phyloP scores from a whole-genome alignment of 805 yeast species.

The Nakazawaea siamensis region DNA sequence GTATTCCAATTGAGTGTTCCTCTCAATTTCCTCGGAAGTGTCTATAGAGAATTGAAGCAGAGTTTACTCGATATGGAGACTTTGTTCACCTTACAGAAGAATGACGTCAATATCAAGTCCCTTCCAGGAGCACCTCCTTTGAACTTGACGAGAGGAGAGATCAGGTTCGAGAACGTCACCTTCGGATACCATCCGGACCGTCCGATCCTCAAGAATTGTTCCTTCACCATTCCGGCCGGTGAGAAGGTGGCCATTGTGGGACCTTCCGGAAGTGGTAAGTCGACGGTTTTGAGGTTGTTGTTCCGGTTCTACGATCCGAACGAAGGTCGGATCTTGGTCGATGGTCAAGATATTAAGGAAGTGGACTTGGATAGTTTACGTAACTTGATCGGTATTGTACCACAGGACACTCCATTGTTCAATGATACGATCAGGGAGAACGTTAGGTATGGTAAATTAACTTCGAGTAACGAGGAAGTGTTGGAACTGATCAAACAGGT shows the following conservation, averaged over 20 bases:
- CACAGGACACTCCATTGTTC: slow-evolving; percentile 95
- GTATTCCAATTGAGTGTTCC: slow-evolving; percentile 96
- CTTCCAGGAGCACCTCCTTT: slow-evolving; percentile 56
- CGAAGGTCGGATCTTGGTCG: slow-evolving; percentile 71
- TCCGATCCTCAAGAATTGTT: slow-evolving; percentile 73
- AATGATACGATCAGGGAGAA: slow-evolving; percentile 86
- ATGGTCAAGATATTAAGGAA: slow-evolving; percentile 79
- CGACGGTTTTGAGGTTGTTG: slow-evolving; percentile 75
- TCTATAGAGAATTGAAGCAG: slow-evolving; percentile 90
- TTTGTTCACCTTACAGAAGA: slow-evolving; percentile 74
- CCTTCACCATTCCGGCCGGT: slow-evolving; percentile 86
- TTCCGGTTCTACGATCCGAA: slow-evolving; percentile 86
- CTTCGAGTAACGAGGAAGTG: slow-evolving; percentile 70
- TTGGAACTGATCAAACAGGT: slow-evolving; percentile 57
- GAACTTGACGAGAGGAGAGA: slow-evolving; percentile 54
- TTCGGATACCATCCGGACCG: slow-evolving; percentile 89
- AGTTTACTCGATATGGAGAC: slow-evolving; percentile 94
- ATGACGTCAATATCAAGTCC: slow-evolving; percentile 59
- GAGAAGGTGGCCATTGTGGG: slow-evolving; percentile 91
- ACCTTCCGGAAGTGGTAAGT: slow-evolving; percentile 93
- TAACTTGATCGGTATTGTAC: slow-evolving; percentile 79
- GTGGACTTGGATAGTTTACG: slow-evolving; percentile 73
- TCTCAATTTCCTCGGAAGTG: slow-evolving; percentile 88
- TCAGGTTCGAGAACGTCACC: slow-evolving; percentile 81
- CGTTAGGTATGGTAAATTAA: slow-evolving; percentile 74